Evolutionary conservation across 345 rosid genomes (phyloP), one percentile per base, ranked within the genome.

Genomic region (Firmiana major): DNA sequence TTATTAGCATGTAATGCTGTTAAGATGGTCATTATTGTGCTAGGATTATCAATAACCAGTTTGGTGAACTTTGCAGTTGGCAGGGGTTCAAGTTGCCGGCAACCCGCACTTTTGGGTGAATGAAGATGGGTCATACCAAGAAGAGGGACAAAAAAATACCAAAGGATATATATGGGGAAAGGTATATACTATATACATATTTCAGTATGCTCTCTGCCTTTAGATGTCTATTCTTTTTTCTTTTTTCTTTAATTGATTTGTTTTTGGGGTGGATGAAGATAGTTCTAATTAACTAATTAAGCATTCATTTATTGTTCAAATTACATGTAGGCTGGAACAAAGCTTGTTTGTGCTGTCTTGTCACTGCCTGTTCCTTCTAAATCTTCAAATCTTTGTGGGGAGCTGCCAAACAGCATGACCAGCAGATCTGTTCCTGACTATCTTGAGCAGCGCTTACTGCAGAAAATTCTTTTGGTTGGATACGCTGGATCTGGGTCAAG

Each of bases 81-180:
- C 99, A 22, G 99, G 99, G 74, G 99, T 97, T 85, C 99, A 97
- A 11, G 94, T 98, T 85, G 99, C 99, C 15, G 99, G 99, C 51
- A 97, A 97, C 63, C 99, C 99, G 3, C 99, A 97, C 87, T 97
- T 94, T 81, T 97, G 99, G 99, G 98, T 97, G 75, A 97, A 94
- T 40, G 99, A 97, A 69, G 99, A 97, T 81, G 99, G 99, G 26
- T 97, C 99, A 9, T 97, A 97, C 85, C 98, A 92, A 86, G 99
- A 97, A 83, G 99, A 97, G 89, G 99, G 99, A 55, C 99, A 97
- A 78, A 97, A 89, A 87, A 97, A 94, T 79, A 92, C 97, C 5
- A 97, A 87, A 79, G 99, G 99, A 81, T 94, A 90, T 82, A 94
- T 97, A 79, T 97, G 99, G 99, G 98, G 99, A 76, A 97, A 91